Base-by-base conservation (phyloP, 768 basidiomycete species). In the Pleurotus platypus region DNA sequence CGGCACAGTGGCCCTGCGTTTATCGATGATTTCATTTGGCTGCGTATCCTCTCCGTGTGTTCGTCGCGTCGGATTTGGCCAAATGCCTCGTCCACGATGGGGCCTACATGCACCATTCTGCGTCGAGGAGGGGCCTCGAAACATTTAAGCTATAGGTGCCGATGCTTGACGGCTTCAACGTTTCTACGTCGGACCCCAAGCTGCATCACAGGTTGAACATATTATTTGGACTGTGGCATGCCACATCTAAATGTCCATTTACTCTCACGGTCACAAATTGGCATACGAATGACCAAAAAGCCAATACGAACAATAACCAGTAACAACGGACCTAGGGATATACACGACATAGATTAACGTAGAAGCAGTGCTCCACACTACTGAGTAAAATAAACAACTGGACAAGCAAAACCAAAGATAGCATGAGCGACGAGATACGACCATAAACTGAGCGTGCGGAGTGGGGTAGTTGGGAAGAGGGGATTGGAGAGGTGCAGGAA, bases 11-110 rank as follows among this genome's bases (percentile, higher is more conserved):
- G 22, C 8, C n/a, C 39, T 15, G 16, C 51, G 51, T 54, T 54
- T 54, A 54, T 54, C 51, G 18, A 54, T 54, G 4, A 37, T 54
- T 54, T 54, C 51, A 54, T 54, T 54, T n/a, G 51, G 51, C 51
- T 54, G 51, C 51, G 51, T 22, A 54, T 54, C 51, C 42, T 54
- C 51, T 54, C n/a, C 51, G 38, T 54, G 51, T 35, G 30, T 35
- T 35, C 30, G 30, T 11, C 51, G 51, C 39, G 51, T 54, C 37
- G 39, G 15, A 40, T 13, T 16, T 16, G 51, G 39, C 24, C 12
- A 18, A 20, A 26, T 22, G 38, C 37, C 51, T 22, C 16, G 37
- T 16, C 51, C 51, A 30, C 51, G 51, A 40, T 39, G 51, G 26
- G 39, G 22, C 51, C 35, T 40, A 26, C 15, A 16, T 20, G 18